Evolutionary conservation across 169 alveolate species (phyloP), one percentile per base, ranked within the genome.

Genomic region (Plasmodium ovale): DNA sequence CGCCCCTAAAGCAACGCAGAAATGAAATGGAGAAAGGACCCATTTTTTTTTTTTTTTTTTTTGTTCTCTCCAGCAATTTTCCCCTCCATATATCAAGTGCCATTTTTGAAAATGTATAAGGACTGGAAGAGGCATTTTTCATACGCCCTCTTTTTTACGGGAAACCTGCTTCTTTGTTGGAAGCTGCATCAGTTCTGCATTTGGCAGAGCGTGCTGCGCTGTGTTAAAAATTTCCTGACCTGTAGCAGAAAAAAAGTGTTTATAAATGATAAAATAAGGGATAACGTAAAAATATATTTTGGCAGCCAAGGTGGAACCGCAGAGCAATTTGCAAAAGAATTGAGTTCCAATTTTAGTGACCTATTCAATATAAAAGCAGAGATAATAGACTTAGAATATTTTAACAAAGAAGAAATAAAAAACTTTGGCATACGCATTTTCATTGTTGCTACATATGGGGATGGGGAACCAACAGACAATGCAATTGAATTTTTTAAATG

Each of bases 381-480:
- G 21, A 70, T 90, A 14, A 71, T 90, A 9, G 94, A 90, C 25
- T 54, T 90, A 56, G 94, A 90, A 88, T 88, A 77, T 58, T 92
- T 88, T 77, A 84, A 87, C 25, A 72, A 87, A 33, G 87, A 87
- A 21, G 88, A 59, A 37, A 82, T 92, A 53, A 60, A 71, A 67
- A 60, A 19, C 37, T 74, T 82, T 59, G 87, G 79, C 3, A 85
- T 47, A 27, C 77, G 82, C 10, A 92, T 95, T 14, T 92, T 95
- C 56, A 60, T 92, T 1, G 87, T 95, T 53, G 70, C 97, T 16
- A 95, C 97, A 3, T 94, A 93, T 79, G 96, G 96, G 49, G 97
- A 95, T 60, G 97, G 97, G 6, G 94, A 92, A 37, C 95, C 95
- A 29, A 91, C 97, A 9, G 97, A 95, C 62, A 92, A 94, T 77